Evolutionary conservation across 176 grass and related monocot genomes (phyloP).

Genomic region (Avena eriantha): DNA sequence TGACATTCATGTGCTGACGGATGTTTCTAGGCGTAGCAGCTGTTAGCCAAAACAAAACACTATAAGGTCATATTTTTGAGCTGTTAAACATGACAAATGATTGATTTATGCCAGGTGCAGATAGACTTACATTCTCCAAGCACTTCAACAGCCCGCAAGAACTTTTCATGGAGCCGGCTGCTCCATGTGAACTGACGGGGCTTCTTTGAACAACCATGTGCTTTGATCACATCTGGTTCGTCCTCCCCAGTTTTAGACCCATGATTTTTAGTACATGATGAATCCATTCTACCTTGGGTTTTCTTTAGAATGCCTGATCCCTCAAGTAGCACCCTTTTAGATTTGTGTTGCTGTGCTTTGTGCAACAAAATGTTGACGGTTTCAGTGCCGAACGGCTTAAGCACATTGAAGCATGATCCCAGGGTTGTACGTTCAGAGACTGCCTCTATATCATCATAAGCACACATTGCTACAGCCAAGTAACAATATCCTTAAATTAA

Average conservation of each 20-base stretch:
- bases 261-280: slow-evolving; percentile 26
- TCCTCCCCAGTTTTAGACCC: not conserved
- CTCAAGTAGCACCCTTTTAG: slow-evolving; percentile 40
- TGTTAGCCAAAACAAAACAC: slow-evolving; percentile 16
- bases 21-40: slow-evolving; percentile 22
- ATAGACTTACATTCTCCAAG: slow-evolving; percentile 45
- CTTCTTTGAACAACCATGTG: slow-evolving; percentile 7
- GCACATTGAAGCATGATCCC: slow-evolving; percentile 39
- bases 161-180: slow-evolving; percentile 41
- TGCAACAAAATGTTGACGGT: slow-evolving; percentile 19
- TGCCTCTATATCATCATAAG: slow-evolving; percentile 13
- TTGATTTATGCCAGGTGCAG: slow-evolving; percentile 9
- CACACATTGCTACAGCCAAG: slow-evolving; percentile 48
- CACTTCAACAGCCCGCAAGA: slow-evolving; percentile 41
- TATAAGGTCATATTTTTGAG: slow-evolving; percentile 36
- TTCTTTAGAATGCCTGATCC: not conserved
- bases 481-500: not conserved
- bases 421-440: slow-evolving; percentile 5
- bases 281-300: slow-evolving; percentile 24
- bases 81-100: slow-evolving; percentile 35
- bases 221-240: not conserved
- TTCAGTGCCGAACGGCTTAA: slow-evolving; percentile 34
- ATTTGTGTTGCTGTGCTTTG: slow-evolving; percentile 32
- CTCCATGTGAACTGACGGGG: slow-evolving; percentile 8
- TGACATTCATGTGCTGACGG: slow-evolving; percentile 36